Conservation (phyloP, 768 basidiomycete genomes). For the Xerocomus spinulosus region DNA sequence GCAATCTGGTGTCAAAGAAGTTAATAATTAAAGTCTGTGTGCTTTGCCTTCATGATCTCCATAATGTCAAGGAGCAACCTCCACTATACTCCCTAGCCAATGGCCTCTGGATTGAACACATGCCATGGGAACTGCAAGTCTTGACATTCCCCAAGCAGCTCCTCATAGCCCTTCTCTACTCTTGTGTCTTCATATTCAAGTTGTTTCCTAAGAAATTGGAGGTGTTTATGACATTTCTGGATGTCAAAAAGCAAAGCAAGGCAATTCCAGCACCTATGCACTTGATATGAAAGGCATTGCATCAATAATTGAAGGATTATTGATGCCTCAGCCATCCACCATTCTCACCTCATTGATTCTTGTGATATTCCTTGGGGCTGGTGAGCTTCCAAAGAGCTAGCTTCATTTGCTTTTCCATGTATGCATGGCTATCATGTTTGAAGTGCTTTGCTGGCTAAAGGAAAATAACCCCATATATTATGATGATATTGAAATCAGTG, state of each 20-base stretch:
- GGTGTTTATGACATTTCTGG: not conserved
- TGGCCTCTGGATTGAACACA: too few species aligned
- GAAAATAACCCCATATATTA: slow-evolving; percentile 32
- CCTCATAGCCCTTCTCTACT: too few species aligned
- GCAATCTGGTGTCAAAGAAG: too few species aligned
- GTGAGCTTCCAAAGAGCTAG: slow-evolving; percentile 25
- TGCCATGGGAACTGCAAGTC: too few species aligned
- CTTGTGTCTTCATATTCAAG: not conserved
- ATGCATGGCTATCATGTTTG: slow-evolving; percentile 21
- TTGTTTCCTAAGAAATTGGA: not conserved
- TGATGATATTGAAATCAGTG: slow-evolving; percentile 24
- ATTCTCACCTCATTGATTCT: slow-evolving; percentile 32
- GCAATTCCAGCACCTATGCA: slow-evolving; percentile 33
- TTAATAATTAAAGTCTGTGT: too few species aligned
- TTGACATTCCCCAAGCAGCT: too few species aligned
- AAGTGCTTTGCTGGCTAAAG: slow-evolving; percentile 36
- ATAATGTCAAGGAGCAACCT: too few species aligned
- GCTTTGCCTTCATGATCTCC: too few species aligned
- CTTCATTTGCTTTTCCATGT: slow-evolving; percentile 32
- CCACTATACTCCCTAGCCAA: too few species aligned
- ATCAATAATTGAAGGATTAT: slow-evolving; percentile 31
- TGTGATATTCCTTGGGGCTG: slow-evolving; percentile 34
- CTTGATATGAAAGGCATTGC: slow-evolving; percentile 25
- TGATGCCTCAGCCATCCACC: slow-evolving; percentile 29
- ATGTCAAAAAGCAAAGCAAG: slow-evolving; percentile 24